Evolutionary conservation across 441 rosid species (phyloP).

Genomic region (Euphorbia corollata): DNA sequence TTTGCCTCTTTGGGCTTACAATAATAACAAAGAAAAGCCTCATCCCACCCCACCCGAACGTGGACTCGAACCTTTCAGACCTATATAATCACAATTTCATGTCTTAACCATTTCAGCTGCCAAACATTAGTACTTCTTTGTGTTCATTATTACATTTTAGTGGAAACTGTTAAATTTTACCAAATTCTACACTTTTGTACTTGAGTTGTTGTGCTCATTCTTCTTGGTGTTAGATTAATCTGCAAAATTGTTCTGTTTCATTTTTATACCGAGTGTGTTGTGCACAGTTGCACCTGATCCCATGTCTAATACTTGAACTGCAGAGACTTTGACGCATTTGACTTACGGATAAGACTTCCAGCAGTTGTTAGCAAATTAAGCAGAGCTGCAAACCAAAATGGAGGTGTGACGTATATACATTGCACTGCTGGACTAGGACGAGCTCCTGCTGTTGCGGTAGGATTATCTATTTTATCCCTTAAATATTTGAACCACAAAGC

Average conservation of each 20-base stretch:
- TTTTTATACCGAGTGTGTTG: not conserved
- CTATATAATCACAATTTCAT: too few relatives aligned
- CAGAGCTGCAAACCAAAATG: conserved; percentile 66
- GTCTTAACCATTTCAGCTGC: too few relatives aligned
- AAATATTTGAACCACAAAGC: conserved; percentile 2
- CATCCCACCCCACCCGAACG: too few relatives aligned
- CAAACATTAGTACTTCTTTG: too few relatives aligned
- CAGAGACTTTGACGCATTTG: conserved; percentile 97
- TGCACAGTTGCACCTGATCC: conserved; percentile 13
- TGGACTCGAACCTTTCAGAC: too few relatives aligned
- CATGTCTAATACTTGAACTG: conserved; percentile 21
- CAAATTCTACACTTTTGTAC: conserved; percentile 9
- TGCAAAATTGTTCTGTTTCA: not conserved
- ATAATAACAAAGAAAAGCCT: too few relatives aligned
- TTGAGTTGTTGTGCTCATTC: not conserved
- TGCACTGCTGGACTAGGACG: conserved; percentile 98
- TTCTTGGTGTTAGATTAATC: not conserved
- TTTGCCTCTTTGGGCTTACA: too few relatives aligned
- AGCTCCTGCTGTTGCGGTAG: conserved; percentile 92
- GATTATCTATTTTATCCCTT: conserved; percentile 18
- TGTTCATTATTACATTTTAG: too few relatives aligned
- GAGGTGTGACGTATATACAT: conserved; percentile 83
- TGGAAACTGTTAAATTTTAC: not conserved
- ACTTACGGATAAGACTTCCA: conserved; percentile 85
- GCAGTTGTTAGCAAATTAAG: conserved; percentile 62